Percentiles rank a stretch among this genome's conserved stretches.
phyloP scores from a whole-genome alignment of 129 eudicot species.

The Flaveria sonorensis region DNA sequence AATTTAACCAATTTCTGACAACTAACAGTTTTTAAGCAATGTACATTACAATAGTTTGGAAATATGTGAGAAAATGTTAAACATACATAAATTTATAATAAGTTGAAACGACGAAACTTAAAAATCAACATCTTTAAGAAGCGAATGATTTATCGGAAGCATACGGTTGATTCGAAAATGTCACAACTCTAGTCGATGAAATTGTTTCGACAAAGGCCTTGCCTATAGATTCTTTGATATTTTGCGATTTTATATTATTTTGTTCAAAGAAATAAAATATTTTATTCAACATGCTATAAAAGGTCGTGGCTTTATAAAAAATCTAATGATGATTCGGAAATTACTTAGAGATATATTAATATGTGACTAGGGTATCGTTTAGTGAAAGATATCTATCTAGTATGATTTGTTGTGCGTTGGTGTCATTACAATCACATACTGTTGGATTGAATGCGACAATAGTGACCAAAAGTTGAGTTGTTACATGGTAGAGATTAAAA shows the following conservation, averaged over 20 bases:
- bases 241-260: not conserved
- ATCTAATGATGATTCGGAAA: not conserved
- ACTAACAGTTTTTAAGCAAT: no score
- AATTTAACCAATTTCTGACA: no score
- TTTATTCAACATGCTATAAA: not conserved
- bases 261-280: not conserved
- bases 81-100: not conserved
- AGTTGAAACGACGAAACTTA: not conserved
- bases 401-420: slow-evolving; percentile 10
- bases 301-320: not conserved
- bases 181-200: not conserved
- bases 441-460: slow-evolving; percentile 36
- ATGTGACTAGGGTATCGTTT: not conserved
- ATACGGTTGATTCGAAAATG: not conserved
- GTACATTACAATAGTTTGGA: no score
- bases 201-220: not conserved
- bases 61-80: not conserved
- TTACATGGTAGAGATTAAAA: slow-evolving; percentile 28
- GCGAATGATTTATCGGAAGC: not conserved
- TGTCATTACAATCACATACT: slow-evolving; percentile 18
- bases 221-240: no score
- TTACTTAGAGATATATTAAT: not conserved
- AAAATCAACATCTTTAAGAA: no score
- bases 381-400: slow-evolving; percentile 19
- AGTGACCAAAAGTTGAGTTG: slow-evolving; percentile 30